phyloP scores from a whole-genome alignment of 2,329 filamentous ascomycete genomes.

The Fusarium secorum region DNA sequence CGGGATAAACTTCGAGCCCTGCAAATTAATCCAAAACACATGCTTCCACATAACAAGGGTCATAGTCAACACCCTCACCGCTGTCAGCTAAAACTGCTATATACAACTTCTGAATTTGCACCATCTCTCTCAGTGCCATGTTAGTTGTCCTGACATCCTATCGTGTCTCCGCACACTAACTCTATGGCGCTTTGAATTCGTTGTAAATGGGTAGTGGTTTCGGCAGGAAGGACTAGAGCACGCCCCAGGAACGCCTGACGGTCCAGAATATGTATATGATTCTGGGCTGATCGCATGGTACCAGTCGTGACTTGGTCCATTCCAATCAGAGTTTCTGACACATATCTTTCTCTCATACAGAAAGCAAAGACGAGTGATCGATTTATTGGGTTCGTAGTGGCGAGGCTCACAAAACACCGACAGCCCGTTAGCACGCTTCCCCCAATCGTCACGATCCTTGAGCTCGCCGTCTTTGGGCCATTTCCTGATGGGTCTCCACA shows the following conservation, averaged over 20 bases:
- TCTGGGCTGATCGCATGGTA: neutral
- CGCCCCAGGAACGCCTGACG: neutral
- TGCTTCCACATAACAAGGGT: neutral
- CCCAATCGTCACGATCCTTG: neutral
- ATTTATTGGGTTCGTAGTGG: neutral
- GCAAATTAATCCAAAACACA: no score
- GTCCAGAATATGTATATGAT: neutral
- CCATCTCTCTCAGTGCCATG: neutral
- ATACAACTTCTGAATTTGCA: neutral
- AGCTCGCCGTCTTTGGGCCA: neutral
- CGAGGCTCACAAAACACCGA: neutral
- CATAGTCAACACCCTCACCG: neutral
- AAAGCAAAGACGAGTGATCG: neutral
- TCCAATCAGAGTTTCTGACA: neutral
- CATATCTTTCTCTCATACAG: neutral
- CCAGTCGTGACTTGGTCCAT: neutral
- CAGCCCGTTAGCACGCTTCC: neutral
- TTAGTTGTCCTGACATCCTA: neutral
- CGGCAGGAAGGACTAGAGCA: neutral
- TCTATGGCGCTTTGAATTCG: neutral
- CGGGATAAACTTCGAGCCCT: no score
- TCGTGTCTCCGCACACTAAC: neutral
- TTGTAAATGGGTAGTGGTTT: neutral
- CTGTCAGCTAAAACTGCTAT: neutral
- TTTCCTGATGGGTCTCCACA: neutral